Conservation (phyloP, 2,329 filamentous ascomycete species). For the Bipolaris victoriae region DNA sequence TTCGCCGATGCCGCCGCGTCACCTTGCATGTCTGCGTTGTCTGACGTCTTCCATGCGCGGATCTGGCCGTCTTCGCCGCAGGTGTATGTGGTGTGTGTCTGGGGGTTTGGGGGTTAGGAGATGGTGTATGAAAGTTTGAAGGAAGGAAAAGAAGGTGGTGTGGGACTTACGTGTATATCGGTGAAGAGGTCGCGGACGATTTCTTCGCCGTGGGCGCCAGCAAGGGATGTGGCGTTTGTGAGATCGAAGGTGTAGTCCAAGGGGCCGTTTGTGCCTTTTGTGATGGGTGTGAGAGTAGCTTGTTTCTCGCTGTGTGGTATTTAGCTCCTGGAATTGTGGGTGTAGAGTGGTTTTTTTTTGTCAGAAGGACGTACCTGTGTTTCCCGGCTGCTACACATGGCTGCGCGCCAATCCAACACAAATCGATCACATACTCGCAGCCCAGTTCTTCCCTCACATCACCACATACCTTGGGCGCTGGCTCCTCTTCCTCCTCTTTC, state of each 20-base stretch:
- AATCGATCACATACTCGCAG: slow-evolving; percentile 76
- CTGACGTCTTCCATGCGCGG: slow-evolving; percentile 50
- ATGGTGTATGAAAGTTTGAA: neutral
- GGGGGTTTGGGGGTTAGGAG: neutral
- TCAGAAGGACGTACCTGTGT: slow-evolving; percentile 63
- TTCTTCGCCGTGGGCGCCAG: slow-evolving; percentile 56
- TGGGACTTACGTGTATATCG: slow-evolving; percentile 41
- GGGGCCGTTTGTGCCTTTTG: slow-evolving; percentile 26
- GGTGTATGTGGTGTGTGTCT: slow-evolving; percentile 50
- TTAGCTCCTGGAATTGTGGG: neutral
- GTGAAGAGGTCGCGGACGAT: slow-evolving; percentile 56
- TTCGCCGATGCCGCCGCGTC: slow-evolving; percentile 27
- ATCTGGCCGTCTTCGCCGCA: slow-evolving; percentile 58
- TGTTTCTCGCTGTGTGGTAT: slow-evolving; percentile 26
- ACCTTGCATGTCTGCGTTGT: slow-evolving; percentile 35
- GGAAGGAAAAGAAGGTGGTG: neutral
- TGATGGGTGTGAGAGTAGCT: slow-evolving; percentile 42
- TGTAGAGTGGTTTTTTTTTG: neutral
- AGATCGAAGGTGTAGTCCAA: slow-evolving; percentile 42
- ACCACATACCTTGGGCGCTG: slow-evolving; percentile 61
- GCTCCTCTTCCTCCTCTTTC: slow-evolving; percentile 62
- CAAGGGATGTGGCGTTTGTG: slow-evolving; percentile 36
- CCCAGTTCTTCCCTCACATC: slow-evolving; percentile 70
- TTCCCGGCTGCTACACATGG: slow-evolving; percentile 69
- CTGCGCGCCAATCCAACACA: slow-evolving; percentile 66